A percentile compares a stretch with the other conserved stretches of the same genome.
These are phyloP conservation scores for Phlebiopsis gigantea DNA, from an alignment of 768 basidiomycete species.

Conservation along the genomic window DNA sequence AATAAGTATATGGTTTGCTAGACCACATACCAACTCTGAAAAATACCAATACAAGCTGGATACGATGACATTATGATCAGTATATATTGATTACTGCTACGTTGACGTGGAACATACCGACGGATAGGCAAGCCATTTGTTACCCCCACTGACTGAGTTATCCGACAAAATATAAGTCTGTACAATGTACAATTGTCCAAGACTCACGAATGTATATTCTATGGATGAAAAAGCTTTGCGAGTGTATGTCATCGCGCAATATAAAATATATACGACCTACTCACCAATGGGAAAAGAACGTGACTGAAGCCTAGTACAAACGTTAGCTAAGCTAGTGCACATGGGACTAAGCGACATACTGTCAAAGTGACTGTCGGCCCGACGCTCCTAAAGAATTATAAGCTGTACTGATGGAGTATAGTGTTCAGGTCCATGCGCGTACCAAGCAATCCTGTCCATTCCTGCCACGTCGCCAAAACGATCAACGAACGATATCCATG, in stretches of 20 bases:
- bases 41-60: not conserved
- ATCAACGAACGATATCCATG: not conserved
- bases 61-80: not conserved
- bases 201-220: not conserved
- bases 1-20: not conserved
- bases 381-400: not conserved
- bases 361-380: not conserved
- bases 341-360: not conserved
- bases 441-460: not conserved
- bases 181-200: too few relatives aligned
- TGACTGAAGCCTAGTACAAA: not conserved
- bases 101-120: not conserved
- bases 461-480: not conserved
- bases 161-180: not conserved
- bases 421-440: not conserved
- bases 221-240: not conserved
- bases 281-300: not conserved
- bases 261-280: not conserved
- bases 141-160: not conserved
- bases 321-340: not conserved
- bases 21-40: not conserved
- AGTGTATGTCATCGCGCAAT: not conserved
- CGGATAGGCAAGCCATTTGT: not conserved
- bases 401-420: not conserved
- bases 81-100: not conserved